Evolutionary conservation across 108 stramenopile genomes (phyloP).

Genomic region (Seminavis robusta): DNA sequence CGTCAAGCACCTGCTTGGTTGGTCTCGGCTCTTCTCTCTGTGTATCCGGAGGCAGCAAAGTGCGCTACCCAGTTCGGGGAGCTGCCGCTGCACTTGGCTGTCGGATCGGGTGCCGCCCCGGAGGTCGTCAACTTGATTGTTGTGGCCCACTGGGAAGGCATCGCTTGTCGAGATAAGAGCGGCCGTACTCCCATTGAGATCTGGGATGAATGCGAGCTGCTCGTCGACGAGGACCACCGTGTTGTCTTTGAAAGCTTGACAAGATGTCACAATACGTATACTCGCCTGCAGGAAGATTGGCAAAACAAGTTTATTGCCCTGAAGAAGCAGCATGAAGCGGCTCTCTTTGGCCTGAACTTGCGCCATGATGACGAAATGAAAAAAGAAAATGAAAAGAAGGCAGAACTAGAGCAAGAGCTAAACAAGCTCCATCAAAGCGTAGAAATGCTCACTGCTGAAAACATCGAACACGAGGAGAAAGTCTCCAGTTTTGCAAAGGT

Average conservation of each 20-base stretch:
- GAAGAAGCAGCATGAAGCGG: conserved; percentile 21
- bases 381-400: conserved; percentile 18
- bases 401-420: too few relatives aligned
- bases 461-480: too few relatives aligned
- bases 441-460: too few relatives aligned
- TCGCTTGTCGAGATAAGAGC: conserved; percentile 44
- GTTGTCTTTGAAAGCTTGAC: conserved; percentile 28
- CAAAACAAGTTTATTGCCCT: conserved; percentile 25
- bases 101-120: conserved; percentile 53
- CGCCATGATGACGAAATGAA: conserved; percentile 40
- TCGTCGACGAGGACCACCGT: conserved; percentile 31
- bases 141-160: conserved; percentile 52
- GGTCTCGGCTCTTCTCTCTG: conserved; percentile 44
- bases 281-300: conserved; percentile 9
- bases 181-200: conserved; percentile 62
- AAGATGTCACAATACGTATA: conserved; percentile 26
- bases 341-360: conserved; percentile 22
- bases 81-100: conserved; percentile 58
- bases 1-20: conserved; percentile 69
- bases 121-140: conserved; percentile 63
- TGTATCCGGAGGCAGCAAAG: conserved; percentile 42
- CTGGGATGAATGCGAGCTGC: conserved; percentile 36
- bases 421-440: too few relatives aligned
- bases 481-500: too few relatives aligned
- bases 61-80: conserved; percentile 57